A percentile compares a stretch with the other conserved stretches of the same genome.
Evolutionary conservation across 164 flowering plant genomes (phyloP).

Genomic region (Kingdonia uniflora): DNA sequence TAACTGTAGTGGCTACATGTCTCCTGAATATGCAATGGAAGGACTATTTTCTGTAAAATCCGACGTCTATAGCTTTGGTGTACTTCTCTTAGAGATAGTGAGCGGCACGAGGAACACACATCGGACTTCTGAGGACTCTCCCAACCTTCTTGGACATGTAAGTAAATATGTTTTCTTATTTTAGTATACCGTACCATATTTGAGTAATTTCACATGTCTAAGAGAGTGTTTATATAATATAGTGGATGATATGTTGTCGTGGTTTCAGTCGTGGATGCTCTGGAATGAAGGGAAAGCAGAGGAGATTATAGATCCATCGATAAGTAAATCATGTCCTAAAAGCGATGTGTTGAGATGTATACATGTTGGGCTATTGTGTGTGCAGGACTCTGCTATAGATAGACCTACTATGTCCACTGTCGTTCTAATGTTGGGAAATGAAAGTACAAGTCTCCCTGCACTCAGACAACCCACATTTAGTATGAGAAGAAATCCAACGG

Average conservation of each 20-base stretch:
- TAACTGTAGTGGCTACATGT: constrained; percentile 15
- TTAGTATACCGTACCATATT: background rate
- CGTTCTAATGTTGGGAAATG: constrained; percentile 16
- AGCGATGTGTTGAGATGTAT: constrained; percentile 13
- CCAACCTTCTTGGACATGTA: constrained; percentile 12
- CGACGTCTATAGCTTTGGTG: constrained; percentile 17
- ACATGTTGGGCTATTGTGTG: constrained; percentile 22
- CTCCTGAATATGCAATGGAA: constrained; percentile 22
- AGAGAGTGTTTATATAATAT: too few relatives aligned
- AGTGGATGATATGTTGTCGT: background rate
- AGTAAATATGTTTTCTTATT: constrained; percentile 2
- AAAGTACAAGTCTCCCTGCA: constrained; percentile 9
- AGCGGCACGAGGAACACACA: constrained; percentile 12
- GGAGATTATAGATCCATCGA: constrained; percentile 14
- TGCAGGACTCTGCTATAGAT: constrained; percentile 18
- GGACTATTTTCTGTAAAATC: constrained; percentile 18
- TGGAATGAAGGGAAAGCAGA: constrained; percentile 14
- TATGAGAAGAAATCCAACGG: constrained; percentile 5
- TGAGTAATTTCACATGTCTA: too few relatives aligned
- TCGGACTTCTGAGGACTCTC: constrained; percentile 3
- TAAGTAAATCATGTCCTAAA: constrained; percentile 6
- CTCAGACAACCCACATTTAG: constrained; percentile 14
- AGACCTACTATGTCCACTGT: constrained; percentile 18
- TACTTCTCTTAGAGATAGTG: constrained; percentile 13
- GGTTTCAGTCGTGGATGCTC: constrained; percentile 18